Evolutionary conservation across 352 stramenopile genomes (phyloP), one percentile per base, ranked within the genome.

Genomic region (Aphanomyces invadans): DNA sequence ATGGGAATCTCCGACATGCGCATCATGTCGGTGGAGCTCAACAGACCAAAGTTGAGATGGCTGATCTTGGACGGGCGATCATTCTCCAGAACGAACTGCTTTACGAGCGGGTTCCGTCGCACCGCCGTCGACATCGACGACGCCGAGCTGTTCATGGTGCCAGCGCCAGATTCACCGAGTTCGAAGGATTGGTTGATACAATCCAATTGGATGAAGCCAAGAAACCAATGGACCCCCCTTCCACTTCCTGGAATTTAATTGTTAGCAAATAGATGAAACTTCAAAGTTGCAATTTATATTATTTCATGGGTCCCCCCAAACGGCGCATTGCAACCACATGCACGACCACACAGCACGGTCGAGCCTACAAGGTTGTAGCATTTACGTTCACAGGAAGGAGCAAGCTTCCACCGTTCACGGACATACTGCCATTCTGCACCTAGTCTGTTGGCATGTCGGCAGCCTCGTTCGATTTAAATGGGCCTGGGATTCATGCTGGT

Each of bases 31-130:
- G 94, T 77, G 42, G 96, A 83, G 5, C 90, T 97, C 36, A 99
- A 86, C 42, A 99, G 77, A 4, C 96, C 95, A 76, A 99, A 99
- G 81, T 98, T 97, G 59, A 99, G 80, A 74, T 98, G 93, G 55
- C 86, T 96, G 74, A 99, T 99, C 76, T 97, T 95, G 55, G 83
- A 82, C n/a, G 86, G 86, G 1, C 83, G 83, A 73, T 91, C 86
- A 66, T 94, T 94, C 72, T 94, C 86, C 19, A 92, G 78, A 72
- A 94, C 86, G 61, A 94, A 81, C 70, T 94, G 86, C 79, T 94
- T 94, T 54, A 94, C 81, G n/a, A 91, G 73, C 68, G 86, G 86
- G 69, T 94, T 92, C 68, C 82, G 81, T 65, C 82, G 80, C 78
- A 73, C 73, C 75, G 65, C 51, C 19, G 39, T 4, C 25, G 17